These are phyloP conservation scores for Neonectria ditissima DNA, from an alignment of 2,329 filamentous ascomycete genomes.

Conservation along the genomic window DNA sequence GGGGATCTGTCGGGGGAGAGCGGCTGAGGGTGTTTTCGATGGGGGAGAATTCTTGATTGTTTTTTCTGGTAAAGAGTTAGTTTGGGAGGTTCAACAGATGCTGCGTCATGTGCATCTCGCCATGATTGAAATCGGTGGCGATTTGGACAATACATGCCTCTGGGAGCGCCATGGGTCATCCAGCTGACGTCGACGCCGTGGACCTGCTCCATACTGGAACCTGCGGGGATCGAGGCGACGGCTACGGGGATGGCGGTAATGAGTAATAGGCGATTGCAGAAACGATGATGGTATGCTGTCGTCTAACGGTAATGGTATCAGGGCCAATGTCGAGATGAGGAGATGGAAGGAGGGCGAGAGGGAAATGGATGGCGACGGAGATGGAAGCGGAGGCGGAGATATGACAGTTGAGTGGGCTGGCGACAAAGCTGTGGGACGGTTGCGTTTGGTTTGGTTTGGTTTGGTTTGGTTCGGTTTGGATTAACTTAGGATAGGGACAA, in stretches of 20 bases:
- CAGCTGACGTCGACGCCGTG: conserved; percentile 90
- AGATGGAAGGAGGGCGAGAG: conserved; percentile 4
- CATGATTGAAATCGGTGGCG: conserved; percentile 37
- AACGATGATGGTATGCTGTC: neutral
- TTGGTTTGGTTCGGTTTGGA: neutral
- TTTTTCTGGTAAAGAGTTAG: conserved; percentile 46
- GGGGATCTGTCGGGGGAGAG: conserved; percentile 51
- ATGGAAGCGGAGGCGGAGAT: conserved; percentile 5
- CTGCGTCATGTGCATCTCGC: conserved; percentile 30
- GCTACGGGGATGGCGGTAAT: conserved; percentile 28
- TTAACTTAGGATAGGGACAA: conserved; percentile 20
- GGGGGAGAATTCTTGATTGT: conserved; percentile 46
- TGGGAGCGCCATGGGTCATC: conserved; percentile 84
- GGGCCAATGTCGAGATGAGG: conserved; percentile 4
- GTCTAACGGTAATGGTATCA: conserved; percentile 4
- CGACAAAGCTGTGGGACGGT: conserved; percentile 20
- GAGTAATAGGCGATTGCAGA: conserved; percentile 12
- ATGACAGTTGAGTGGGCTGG: conserved; percentile 4
- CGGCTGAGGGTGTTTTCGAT: conserved; percentile 42
- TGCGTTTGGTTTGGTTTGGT: conserved; percentile 9
- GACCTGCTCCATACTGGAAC: conserved; percentile 77
- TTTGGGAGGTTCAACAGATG: neutral
- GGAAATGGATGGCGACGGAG: conserved; percentile 18
- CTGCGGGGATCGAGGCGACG: conserved; percentile 14
- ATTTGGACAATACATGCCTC: conserved; percentile 69